Conservation (phyloP, 768 basidiomycete genomes). For the Russula griseocarnosa region DNA sequence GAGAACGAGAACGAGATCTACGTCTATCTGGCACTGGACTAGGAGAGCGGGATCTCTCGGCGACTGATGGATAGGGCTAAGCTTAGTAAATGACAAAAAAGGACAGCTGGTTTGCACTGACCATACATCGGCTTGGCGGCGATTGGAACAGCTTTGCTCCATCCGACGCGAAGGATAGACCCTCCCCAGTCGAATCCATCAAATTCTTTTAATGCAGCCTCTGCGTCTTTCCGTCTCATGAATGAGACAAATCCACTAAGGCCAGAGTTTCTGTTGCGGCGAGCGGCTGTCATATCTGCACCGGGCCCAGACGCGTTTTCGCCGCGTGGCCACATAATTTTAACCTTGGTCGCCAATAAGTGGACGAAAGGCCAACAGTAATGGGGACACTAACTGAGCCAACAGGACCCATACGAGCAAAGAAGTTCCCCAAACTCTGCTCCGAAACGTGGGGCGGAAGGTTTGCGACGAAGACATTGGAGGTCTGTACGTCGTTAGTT, state of each 20-base stretch:
- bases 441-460: conserved; percentile 86
- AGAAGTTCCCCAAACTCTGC: conserved; percentile 80
- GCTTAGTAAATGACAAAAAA: neutral
- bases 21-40: conserved; percentile 37
- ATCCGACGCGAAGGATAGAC: conserved; percentile 79
- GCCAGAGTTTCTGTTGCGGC: conserved; percentile 67
- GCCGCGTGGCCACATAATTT: conserved; percentile 98
- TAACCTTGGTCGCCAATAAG: conserved; percentile 51
- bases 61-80: conserved; percentile 12
- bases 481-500: conserved; percentile 55
- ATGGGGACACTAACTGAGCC: conserved; percentile 61
- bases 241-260: conserved; percentile 96
- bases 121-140: conserved; percentile 78
- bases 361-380: conserved; percentile 1
- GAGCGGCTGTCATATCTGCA: conserved; percentile 67
- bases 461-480: conserved; percentile 95
- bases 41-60: conserved; percentile 30
- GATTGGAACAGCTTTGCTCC: conserved; percentile 95
- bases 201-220: conserved; percentile 79
- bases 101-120: conserved; percentile 35
- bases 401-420: conserved; percentile 89
- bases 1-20: conserved; percentile 36
- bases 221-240: conserved; percentile 91
- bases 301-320: conserved; percentile 66
- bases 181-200: conserved; percentile 97